These are phyloP conservation scores for Cytospora mali DNA, from an alignment of 2,329 filamentous ascomycete genomes.

Conservation along the genomic window DNA sequence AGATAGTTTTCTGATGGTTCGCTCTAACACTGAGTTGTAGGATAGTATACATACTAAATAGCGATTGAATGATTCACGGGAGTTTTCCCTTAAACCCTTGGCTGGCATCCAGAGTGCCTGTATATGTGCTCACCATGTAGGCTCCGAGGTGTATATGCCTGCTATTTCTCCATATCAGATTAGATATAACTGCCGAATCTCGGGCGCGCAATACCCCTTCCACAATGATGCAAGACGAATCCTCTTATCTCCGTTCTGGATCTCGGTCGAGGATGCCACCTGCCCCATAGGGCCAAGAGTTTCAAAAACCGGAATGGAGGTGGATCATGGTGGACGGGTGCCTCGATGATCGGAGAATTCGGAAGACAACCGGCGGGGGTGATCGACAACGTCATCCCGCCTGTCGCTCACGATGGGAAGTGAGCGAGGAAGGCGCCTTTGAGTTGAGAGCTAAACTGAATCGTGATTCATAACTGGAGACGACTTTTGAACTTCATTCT, in stretches of 20 bases:
- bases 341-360: background rate
- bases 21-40: background rate
- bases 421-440: too few relatives aligned
- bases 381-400: slow-evolving; percentile 4
- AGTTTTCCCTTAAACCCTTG: background rate
- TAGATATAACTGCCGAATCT: background rate
- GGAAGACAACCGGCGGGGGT: background rate
- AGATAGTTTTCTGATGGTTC: background rate
- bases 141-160: too few relatives aligned
- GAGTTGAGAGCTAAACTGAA: too few relatives aligned
- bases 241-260: background rate
- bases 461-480: too few relatives aligned
- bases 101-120: background rate
- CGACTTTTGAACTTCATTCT: too few relatives aligned
- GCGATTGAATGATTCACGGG: background rate
- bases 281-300: background rate
- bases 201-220: background rate
- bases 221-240: background rate
- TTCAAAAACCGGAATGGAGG: background rate
- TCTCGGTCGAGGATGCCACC: background rate
- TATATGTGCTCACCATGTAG: background rate
- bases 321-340: too few relatives aligned
- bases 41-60: background rate
- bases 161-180: too few relatives aligned
- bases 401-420: background rate